phyloP scores from a whole-genome alignment of 2,329 filamentous ascomycete species.

The Waltergamsia citrina region DNA sequence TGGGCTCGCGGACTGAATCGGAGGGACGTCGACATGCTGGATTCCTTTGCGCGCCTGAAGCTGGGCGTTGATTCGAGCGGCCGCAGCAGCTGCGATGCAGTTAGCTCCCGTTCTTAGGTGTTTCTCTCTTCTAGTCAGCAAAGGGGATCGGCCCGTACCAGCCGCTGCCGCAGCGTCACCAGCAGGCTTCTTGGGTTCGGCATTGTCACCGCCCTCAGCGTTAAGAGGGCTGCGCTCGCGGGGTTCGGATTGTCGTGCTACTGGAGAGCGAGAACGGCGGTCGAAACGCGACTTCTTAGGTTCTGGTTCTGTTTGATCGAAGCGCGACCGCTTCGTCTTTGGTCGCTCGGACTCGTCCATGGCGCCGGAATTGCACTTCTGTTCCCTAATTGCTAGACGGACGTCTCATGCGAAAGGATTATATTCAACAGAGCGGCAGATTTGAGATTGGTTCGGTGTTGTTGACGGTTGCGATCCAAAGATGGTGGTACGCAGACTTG shows the following conservation, averaged over 20 bases:
- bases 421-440: not conserved
- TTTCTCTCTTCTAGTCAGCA: no score
- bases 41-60: constrained; percentile 81
- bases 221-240: constrained; percentile 74
- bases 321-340: constrained; percentile 75
- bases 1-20: constrained; percentile 51
- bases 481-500: no score
- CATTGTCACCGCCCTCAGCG: constrained; percentile 31
- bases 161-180: constrained; percentile 69
- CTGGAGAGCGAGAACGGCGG: constrained; percentile 80
- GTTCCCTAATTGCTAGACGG: no score
- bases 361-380: no score
- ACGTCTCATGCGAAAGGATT: no score
- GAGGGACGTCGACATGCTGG: constrained; percentile 82
- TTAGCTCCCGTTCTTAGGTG: no score
- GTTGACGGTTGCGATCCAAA: no score
- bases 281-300: constrained; percentile 80
- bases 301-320: constrained; percentile 84
- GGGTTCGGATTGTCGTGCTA: constrained; percentile 55
- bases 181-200: constrained; percentile 37
- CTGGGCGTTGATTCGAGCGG: constrained; percentile 77
- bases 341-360: constrained; percentile 73
- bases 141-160: constrained; percentile 36
- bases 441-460: no score
- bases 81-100: constrained; percentile 60